Conservation (phyloP, 805 yeast genomes). For the Kazachstania bromeliacearum region DNA sequence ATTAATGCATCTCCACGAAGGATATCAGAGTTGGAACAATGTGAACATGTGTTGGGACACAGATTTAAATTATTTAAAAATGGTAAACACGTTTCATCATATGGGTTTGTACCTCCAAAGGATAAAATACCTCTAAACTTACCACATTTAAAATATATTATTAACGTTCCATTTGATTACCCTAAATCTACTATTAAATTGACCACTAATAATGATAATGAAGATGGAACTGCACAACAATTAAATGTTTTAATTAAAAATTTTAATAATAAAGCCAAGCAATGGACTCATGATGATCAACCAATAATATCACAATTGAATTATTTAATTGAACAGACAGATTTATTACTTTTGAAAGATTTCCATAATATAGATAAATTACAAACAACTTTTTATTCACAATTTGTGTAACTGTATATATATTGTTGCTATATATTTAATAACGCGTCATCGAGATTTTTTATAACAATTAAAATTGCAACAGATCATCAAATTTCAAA, state of each 20-base stretch:
- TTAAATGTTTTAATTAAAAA: slow-evolving; percentile 12
- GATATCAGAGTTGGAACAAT: slow-evolving; percentile 11
- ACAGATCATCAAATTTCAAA: too few relatives aligned
- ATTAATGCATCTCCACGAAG: background rate
- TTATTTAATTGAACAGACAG: slow-evolving; percentile 15
- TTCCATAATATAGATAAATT: slow-evolving; percentile 13
- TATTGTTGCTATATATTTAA: too few relatives aligned
- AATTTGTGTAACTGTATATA: slow-evolving; percentile 5
- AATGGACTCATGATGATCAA: slow-evolving; percentile 6
- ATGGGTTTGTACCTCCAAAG: slow-evolving; percentile 10
- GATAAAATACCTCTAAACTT: too few relatives aligned
- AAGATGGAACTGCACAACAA: background rate
- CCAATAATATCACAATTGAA: slow-evolving; percentile 21
- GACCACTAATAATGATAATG: slow-evolving; percentile 7
- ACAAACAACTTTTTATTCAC: slow-evolving; percentile 11
- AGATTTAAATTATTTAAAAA: slow-evolving; percentile 17
- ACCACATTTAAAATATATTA: slow-evolving; percentile 8
- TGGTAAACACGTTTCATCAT: slow-evolving; percentile 17
- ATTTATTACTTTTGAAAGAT: slow-evolving; percentile 7
- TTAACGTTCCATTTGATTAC: slow-evolving; percentile 20
- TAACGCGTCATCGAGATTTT: too few relatives aligned
- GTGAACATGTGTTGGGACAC: slow-evolving; percentile 12
- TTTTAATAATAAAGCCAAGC: slow-evolving; percentile 17
- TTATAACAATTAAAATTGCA: too few relatives aligned
- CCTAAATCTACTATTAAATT: slow-evolving; percentile 19